Evolutionary conservation across 331 rosid species (phyloP), one percentile per base, ranked within the genome.

Genomic region (Malus hybrid): DNA sequence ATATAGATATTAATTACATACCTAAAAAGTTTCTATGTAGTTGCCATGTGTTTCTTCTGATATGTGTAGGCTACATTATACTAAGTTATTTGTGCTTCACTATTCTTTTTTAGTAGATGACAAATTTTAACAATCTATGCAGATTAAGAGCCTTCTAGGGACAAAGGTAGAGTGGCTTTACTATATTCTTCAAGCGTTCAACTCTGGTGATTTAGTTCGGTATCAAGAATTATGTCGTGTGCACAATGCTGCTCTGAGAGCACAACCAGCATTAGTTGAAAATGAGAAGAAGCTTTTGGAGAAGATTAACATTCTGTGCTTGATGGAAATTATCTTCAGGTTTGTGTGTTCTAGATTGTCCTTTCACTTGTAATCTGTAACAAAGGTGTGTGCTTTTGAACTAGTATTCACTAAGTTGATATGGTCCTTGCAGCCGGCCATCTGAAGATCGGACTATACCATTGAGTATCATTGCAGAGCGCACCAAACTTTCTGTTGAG

Each of bases 311-410:
- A 95, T 95, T 82, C 93, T 95, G 71, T 95, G 99, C 83, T 85
- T 95, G 88, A 95, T 95, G 98, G 99, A 92, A 85, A 95, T 95
- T 73, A 95, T 95, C 82, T 95, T 95, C 91, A 95, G 99, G 99
- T 89, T 83, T 33, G 28, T 48, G 50, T 71, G 12, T 75, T 34
- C 53, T 39, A 11, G 60, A 52, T 29, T 56, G 46, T 66, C 66
- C 19, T 19, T 39, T 26, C 18, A 13, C 8, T 72, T 46, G 36
- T 18, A 61, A 71, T 29, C 24, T 57, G 22, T 60, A 3, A 6
- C 13, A n/a, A 36, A 29, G 19, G 56, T 28, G 42, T 18, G 58
- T 36, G 34, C 24, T 13, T 74, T 18, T 74, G 22, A 28, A 60
- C 33, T 29, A 19, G 10, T 42, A 42, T 42, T 42, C 2, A 42